Percentiles rank a stretch among this genome's conserved stretches.
phyloP scores from a whole-genome alignment of 345 rosid genomes.

The Citropsis articulata region DNA sequence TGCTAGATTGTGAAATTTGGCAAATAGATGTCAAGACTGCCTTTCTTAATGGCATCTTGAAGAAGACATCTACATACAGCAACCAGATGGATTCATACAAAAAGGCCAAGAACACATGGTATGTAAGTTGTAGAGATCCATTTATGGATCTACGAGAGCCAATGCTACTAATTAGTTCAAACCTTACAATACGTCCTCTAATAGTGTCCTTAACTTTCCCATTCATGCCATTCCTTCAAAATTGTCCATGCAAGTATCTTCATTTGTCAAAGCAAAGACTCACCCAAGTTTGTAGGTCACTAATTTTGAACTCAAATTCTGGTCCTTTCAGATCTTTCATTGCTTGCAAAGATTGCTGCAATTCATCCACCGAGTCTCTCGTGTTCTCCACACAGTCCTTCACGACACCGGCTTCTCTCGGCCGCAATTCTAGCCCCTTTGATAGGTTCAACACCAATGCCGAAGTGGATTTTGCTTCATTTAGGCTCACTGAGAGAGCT shows the following conservation, averaged over 20 bases:
- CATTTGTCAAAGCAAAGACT: conserved; percentile 50
- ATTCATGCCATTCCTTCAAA: conserved; percentile 23
- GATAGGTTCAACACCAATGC: conserved; percentile 11
- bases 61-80: too few species aligned
- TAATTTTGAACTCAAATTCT: conserved; percentile 29
- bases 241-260: conserved; percentile 40
- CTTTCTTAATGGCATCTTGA: too few species aligned
- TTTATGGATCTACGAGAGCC: too few species aligned
- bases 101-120: too few species aligned
- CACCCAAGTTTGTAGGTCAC: conserved; percentile 42
- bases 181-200: conserved; percentile 21
- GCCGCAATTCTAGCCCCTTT: conserved; percentile 6
- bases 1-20: too few species aligned
- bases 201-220: conserved; percentile 25
- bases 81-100: too few species aligned
- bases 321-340: conserved; percentile 36
- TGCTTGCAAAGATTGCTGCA: conserved; percentile 24
- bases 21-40: too few species aligned
- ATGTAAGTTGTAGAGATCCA: too few species aligned
- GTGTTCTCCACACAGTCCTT: conserved; percentile 37
- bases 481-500: conserved; percentile 30
- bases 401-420: conserved; percentile 28
- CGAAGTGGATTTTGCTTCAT: conserved; percentile 15
- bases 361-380: conserved; percentile 34
- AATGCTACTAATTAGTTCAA: conserved; percentile 45